Conservation (phyloP, 2,329 filamentous ascomycete genomes). For the Fusarium fracticaudum region DNA sequence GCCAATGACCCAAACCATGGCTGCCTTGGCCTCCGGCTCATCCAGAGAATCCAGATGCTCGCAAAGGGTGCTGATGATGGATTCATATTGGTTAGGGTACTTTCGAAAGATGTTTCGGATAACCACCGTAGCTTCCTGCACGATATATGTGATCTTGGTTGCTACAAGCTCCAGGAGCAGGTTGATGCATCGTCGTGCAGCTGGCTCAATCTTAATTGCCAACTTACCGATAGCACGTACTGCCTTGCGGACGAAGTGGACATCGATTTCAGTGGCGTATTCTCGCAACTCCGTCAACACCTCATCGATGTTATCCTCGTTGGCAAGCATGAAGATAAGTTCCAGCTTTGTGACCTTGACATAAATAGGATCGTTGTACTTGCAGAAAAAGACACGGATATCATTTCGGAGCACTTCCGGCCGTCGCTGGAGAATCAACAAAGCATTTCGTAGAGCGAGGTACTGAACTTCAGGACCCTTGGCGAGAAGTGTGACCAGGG, state of each 20-base stretch:
- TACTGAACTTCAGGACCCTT: conserved; percentile 99
- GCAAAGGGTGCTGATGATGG: conserved; percentile 94
- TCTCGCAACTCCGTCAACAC: conserved; percentile 94
- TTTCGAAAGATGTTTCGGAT: conserved; percentile 99
- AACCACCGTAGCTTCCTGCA: conserved; percentile 97
- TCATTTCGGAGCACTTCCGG: conserved; percentile 96
- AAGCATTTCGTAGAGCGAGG: conserved; percentile 89
- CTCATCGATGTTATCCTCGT: conserved; percentile 93
- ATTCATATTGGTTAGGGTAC: conserved; percentile 98
- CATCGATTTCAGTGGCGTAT: conserved; percentile 98
- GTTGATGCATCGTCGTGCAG: conserved; percentile 90
- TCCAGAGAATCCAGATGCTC: conserved; percentile 96
- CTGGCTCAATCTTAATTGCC: conserved; percentile 98
- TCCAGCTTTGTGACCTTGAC: conserved; percentile 99
- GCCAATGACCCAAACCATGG: conserved; percentile 99
- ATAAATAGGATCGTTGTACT: conserved; percentile 99
- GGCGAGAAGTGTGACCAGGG: conserved; percentile 90
- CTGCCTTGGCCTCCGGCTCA: conserved; percentile 96
- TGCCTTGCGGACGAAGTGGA: conserved; percentile 97
- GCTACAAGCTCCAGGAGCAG: conserved; percentile 91
- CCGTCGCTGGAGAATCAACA: conserved; percentile 90
- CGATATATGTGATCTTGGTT: conserved; percentile 98
- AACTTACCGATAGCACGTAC: conserved; percentile 97
- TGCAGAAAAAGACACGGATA: conserved; percentile 99
- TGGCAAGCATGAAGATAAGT: conserved; percentile 98